Percentiles rank a stretch among this genome's conserved stretches.
Conservation (phyloP, 495 filamentous ascomycete species). For the Amniculicola lignicola region DNA sequence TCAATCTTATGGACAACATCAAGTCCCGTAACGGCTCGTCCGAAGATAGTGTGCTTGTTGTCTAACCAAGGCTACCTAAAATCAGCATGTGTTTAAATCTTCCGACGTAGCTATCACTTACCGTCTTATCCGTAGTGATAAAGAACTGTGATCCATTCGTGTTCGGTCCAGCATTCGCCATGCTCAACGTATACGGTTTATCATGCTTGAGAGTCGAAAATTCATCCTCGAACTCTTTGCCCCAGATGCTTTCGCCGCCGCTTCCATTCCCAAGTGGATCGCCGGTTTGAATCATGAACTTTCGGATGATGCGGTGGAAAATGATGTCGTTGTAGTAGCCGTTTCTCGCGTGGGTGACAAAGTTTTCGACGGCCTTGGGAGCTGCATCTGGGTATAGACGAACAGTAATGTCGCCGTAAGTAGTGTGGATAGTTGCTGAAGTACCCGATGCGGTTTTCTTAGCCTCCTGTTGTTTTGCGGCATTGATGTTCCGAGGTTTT, state of each 20-base stretch:
- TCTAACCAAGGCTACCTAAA: slow-evolving; percentile 76
- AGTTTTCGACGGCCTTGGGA: slow-evolving; percentile 97
- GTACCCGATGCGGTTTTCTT: slow-evolving; percentile 70
- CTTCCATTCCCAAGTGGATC: slow-evolving; percentile 95
- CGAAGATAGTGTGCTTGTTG: slow-evolving; percentile 94
- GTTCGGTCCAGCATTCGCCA: slow-evolving; percentile 93
- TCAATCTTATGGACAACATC: slow-evolving; percentile 98
- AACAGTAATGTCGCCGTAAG: slow-evolving; percentile 90
- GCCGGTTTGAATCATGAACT: slow-evolving; percentile 96
- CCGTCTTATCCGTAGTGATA: slow-evolving; percentile 93
- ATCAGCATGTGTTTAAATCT: slow-evolving; percentile 17
- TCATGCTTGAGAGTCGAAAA: slow-evolving; percentile 90
- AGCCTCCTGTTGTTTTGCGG: slow-evolving; percentile 49
- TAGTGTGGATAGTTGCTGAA: slow-evolving; percentile 84
- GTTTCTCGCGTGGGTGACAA: slow-evolving; percentile 80
- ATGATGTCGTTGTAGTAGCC: slow-evolving; percentile 97
- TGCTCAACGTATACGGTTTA: slow-evolving; percentile 91
- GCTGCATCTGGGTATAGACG: slow-evolving; percentile 90
- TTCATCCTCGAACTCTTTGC: slow-evolving; percentile 91
- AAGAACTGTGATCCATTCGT: slow-evolving; percentile 83
- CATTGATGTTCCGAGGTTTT: slow-evolving; percentile 62
- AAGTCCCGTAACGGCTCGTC: slow-evolving; percentile 79
- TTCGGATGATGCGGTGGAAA: slow-evolving; percentile 94
- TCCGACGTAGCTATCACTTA: slow-evolving; percentile 38
- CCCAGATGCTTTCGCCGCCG: slow-evolving; percentile 96